Base-by-base conservation (phyloP, 2,329 filamentous ascomycete genomes). In the Alternaria sp. region DNA sequence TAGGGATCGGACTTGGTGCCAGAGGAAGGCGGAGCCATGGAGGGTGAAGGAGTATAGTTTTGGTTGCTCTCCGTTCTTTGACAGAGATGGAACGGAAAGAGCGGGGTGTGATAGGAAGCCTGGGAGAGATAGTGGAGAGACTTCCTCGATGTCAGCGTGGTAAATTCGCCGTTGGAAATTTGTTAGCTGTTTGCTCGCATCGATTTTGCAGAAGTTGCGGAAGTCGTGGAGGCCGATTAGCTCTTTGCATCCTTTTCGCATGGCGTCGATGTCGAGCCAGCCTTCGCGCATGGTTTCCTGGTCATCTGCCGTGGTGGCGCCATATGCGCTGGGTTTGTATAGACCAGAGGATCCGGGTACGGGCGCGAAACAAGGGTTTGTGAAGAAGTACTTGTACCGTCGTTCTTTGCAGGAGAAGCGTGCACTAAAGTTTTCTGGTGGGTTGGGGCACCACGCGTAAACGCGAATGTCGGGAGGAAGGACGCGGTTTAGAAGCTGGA, bases 1-100 rank as follows among this genome's bases (percentile, higher is more conserved):
- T 88, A 99, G 94, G 82, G 95, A 93, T 23, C 96, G 90, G 70
- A 99, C 96, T 82, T 99, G 96, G 82, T 99, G 96, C 96, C 96
- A 99, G 50, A 99, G 83, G 80, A 99, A 99, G 2, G 94, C 96
- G 8, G 92, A 94, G 20, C 96, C 96, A 70, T 94, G 89, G 44
- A 99, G 89, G 61, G 91, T 90, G 80, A 99, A 96, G 65, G 91
- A 90, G 82, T 96, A 98, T 14, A 97, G 87, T 75, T 93, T 92
- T 4, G 84, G 82, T 46, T 67, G 61, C 20, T 63, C 47, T n/a
- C 25, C 46, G 4, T 45, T 21, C 11, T 21, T 26, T 20, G 25
- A 54, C 8, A 41, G 10, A 21, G 28, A 41, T 7, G 60, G 45
- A 4, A 55, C n/a, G 3, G 70, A 65, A 2, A 79, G 61, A 3